Conservation (phyloP, 164 flowering plant genomes). For the Sedum album region DNA sequence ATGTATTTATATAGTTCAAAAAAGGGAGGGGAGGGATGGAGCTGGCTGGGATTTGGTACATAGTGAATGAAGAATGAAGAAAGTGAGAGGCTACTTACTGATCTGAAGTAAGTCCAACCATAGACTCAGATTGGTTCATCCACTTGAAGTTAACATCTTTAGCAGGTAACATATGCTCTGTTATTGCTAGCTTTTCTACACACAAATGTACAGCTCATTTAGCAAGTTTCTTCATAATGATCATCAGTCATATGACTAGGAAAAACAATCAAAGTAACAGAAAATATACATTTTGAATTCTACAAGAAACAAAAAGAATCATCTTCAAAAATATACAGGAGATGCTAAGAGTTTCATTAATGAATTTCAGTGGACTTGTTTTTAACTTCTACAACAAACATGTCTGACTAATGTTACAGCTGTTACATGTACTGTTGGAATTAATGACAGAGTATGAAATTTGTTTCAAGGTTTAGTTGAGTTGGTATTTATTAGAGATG, state of each 20-base stretch:
- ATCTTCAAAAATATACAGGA: not conserved
- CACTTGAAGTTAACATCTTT: not conserved
- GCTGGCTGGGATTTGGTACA: not conserved
- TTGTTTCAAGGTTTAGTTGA: not conserved
- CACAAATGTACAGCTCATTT: not conserved
- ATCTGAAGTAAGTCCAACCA: not conserved
- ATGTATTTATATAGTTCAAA: not conserved
- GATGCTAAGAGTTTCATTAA: not conserved
- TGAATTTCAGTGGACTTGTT: not conserved
- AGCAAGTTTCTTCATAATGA: too few relatives aligned
- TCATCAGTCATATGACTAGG: too few relatives aligned
- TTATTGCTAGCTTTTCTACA: not conserved
- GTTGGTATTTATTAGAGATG: not conserved
- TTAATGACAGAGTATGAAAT: not conserved
- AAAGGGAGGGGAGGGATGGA: not conserved
- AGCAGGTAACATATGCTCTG: not conserved
- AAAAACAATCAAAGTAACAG: too few relatives aligned
- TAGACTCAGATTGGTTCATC: not conserved
- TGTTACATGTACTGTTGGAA: not conserved
- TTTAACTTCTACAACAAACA: not conserved
- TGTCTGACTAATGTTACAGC: not conserved
- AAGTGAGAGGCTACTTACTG: constrained; percentile 4
- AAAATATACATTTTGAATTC: too few relatives aligned
- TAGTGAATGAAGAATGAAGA: not conserved
- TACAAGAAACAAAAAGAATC: too few relatives aligned